Percentiles rank a stretch among this genome's conserved stretches.
These are phyloP conservation scores for Rhododendron williamsianum DNA, from an alignment of 148 eudicot species.

Conservation along the genomic window DNA sequence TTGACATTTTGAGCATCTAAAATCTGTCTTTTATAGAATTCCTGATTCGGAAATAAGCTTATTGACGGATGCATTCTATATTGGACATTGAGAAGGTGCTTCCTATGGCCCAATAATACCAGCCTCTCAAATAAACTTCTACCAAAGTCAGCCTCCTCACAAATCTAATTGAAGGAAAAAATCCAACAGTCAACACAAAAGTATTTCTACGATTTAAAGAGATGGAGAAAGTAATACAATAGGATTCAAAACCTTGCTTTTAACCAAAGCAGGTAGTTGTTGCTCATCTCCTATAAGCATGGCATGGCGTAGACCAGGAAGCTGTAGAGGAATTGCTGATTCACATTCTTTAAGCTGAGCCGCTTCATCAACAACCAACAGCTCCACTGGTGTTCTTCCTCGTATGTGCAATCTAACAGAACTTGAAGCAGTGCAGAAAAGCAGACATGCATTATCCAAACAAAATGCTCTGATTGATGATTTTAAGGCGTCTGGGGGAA, in stretches of 20 bases:
- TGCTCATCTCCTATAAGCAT: conserved; percentile 58
- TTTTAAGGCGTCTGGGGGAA: conserved; percentile 10
- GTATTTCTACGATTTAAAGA: neutral
- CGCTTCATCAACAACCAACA: conserved; percentile 75
- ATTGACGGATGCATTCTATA: conserved; percentile 60
- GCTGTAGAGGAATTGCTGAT: conserved; percentile 53
- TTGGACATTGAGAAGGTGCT: conserved; percentile 43
- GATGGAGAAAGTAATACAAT: neutral
- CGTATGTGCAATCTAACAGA: conserved; percentile 34
- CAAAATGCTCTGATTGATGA: conserved; percentile 32
- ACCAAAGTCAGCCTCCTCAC: conserved; percentile 35
- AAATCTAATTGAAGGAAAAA: conserved; percentile 17
- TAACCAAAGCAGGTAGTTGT: conserved; percentile 75
- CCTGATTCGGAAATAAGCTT: conserved; percentile 48
- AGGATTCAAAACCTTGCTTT: conserved; percentile 37
- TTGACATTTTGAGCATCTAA: conserved; percentile 32
- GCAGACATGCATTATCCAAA: conserved; percentile 32
- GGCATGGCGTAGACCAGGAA: conserved; percentile 40
- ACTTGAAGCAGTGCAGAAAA: conserved; percentile 62
- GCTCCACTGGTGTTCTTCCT: conserved; percentile 29
- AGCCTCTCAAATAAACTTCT: conserved; percentile 54
- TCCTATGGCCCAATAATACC: conserved; percentile 20
- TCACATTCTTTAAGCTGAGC: conserved; percentile 81
- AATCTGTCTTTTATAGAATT: conserved; percentile 34
- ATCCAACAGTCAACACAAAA: neutral